These are phyloP conservation scores for Talaromyces sp. DNA, from an alignment of 2,329 filamentous ascomycete species.

Conservation along the genomic window DNA sequence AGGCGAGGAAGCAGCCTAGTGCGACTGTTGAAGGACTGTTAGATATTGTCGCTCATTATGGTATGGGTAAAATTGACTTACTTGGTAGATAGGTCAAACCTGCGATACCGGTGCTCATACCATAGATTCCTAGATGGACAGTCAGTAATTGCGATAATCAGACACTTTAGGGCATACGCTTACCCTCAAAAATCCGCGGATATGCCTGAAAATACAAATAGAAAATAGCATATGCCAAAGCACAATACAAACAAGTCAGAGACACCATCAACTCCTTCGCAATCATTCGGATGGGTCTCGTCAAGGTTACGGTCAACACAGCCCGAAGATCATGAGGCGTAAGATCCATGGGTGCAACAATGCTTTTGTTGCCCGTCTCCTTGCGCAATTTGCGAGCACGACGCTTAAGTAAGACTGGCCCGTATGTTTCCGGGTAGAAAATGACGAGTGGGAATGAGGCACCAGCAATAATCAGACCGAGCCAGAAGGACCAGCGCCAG, in stretches of 20 bases:
- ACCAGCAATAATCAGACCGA: slow-evolving; percentile 65
- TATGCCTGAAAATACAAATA: slow-evolving; percentile 77
- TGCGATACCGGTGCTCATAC: slow-evolving; percentile 36
- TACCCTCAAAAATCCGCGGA: slow-evolving; percentile 63
- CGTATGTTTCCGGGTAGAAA: slow-evolving; percentile 65
- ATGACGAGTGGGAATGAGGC: slow-evolving; percentile 58
- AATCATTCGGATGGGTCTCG: slow-evolving; percentile 70
- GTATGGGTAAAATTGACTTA: slow-evolving; percentile 20
- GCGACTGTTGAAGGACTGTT: slow-evolving; percentile 46
- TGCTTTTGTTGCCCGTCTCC: slow-evolving; percentile 54
- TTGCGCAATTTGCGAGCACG: slow-evolving; percentile 60
- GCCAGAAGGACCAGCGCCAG: slow-evolving; percentile 56
- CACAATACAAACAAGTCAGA: slow-evolving; percentile 67
- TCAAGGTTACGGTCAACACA: slow-evolving; percentile 62
- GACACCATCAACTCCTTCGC: slow-evolving; percentile 69
- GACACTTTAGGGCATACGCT: not conserved
- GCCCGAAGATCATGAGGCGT: slow-evolving; percentile 50
- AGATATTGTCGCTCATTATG: not conserved
- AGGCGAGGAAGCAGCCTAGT: slow-evolving; percentile 59
- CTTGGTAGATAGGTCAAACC: slow-evolving; percentile 38
- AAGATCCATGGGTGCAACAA: slow-evolving; percentile 63
- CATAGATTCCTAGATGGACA: slow-evolving; percentile 31
- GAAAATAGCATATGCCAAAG: slow-evolving; percentile 66
- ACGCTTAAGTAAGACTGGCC: slow-evolving; percentile 57
- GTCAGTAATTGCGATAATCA: slow-evolving; percentile 46